Conservation (phyloP, 169 alveolate species). For the Plasmodium adleri region DNA sequence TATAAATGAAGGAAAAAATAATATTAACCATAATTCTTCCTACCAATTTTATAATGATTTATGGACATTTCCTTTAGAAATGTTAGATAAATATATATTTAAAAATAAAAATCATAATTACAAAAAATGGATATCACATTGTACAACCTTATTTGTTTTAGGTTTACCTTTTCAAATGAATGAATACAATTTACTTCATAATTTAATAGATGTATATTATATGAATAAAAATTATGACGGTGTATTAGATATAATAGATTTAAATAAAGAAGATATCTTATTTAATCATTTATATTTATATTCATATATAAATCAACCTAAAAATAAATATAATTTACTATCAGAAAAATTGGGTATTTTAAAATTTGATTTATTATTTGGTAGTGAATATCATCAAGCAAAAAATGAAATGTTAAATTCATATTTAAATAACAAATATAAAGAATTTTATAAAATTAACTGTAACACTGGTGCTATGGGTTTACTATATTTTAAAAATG, state of each 20-base stretch:
- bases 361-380: slow-evolving; percentile 60
- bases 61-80: slow-evolving; percentile 30
- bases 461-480: slow-evolving; percentile 32
- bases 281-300: slow-evolving; percentile 6
- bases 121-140: slow-evolving; percentile 43
- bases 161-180: slow-evolving; percentile 26
- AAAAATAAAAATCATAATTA: slow-evolving; percentile 46
- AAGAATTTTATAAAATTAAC: slow-evolving; percentile 15
- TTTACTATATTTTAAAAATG: slow-evolving; percentile 52
- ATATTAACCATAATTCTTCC: background rate
- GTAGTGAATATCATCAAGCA: slow-evolving; percentile 6
- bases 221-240: slow-evolving; percentile 12
- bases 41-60: background rate
- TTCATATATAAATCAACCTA: slow-evolving; percentile 12
- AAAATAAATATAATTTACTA: slow-evolving; percentile 33
- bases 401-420: slow-evolving; percentile 21
- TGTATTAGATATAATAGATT: slow-evolving; percentile 17
- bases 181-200: slow-evolving; percentile 7
- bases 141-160: slow-evolving; percentile 20
- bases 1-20: background rate
- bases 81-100: slow-evolving; percentile 31
- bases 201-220: slow-evolving; percentile 37
- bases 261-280: slow-evolving; percentile 1
- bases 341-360: slow-evolving; percentile 42
- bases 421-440: background rate